Percentiles rank a stretch among this genome's conserved stretches.
Conservation (phyloP, 805 yeast species). For the Barnettozyma siamensis region DNA sequence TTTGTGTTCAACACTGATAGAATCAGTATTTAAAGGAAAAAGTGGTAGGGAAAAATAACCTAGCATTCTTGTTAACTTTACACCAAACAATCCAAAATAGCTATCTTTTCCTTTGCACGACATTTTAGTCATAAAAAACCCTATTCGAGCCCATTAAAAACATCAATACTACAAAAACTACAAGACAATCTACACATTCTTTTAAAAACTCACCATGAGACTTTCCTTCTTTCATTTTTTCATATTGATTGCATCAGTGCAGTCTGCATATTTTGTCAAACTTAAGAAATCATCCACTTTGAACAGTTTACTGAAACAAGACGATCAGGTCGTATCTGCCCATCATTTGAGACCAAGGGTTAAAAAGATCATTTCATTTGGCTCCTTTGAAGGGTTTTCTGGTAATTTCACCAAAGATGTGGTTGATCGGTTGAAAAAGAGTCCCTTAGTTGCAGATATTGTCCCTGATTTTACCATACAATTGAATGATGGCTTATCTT, state of each 20-base stretch:
- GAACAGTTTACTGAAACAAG: slow-evolving; percentile 15
- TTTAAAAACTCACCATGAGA: neutral
- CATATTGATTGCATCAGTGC: neutral
- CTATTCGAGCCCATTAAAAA: no score
- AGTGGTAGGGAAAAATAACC: no score
- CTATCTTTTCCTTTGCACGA: no score
- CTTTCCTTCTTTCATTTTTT: neutral
- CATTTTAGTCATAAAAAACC: no score
- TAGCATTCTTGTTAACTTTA: no score
- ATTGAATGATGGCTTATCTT: slow-evolving; percentile 40
- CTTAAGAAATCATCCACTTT: slow-evolving; percentile 21
- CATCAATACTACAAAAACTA: no score
- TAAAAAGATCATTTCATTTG: slow-evolving; percentile 53
- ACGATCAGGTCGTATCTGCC: slow-evolving; percentile 23
- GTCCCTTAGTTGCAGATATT: slow-evolving; percentile 62
- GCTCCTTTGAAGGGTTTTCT: slow-evolving; percentile 64
- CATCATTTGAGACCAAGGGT: slow-evolving; percentile 43
- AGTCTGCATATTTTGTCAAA: slow-evolving; percentile 22
- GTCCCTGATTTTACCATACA: slow-evolving; percentile 60
- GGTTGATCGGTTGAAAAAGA: slow-evolving; percentile 41
- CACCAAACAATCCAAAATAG: no score
- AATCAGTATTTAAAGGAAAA: no score
- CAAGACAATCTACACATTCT: no score
- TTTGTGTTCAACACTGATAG: no score
- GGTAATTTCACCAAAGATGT: slow-evolving; percentile 51